phyloP scores from a whole-genome alignment of 73 alveolate genomes.

The Paramecium pentaurelia region DNA sequence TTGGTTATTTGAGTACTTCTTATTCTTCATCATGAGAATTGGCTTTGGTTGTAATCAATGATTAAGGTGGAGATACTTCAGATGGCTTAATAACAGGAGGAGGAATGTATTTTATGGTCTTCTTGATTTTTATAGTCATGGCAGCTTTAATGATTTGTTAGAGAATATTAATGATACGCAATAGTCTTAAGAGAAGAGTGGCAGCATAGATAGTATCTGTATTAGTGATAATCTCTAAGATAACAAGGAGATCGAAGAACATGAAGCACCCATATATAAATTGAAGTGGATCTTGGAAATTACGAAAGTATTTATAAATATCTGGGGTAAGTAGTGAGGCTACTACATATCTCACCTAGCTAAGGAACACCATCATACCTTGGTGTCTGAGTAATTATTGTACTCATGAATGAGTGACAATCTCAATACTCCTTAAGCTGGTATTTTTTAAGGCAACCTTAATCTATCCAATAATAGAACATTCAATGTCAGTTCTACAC shows the following conservation, averaged over 20 bases:
- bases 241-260: background rate
- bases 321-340: conserved; percentile 17
- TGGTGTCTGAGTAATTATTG: conserved; percentile 5
- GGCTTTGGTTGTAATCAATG: background rate
- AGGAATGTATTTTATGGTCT: background rate
- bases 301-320: background rate
- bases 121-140: background rate
- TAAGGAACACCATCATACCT: background rate
- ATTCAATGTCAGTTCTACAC: background rate
- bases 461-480: background rate
- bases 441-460: background rate
- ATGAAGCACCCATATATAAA: conserved; percentile 1
- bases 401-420: background rate
- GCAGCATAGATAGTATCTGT: background rate
- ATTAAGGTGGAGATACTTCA: background rate
- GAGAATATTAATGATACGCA: background rate
- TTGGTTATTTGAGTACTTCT: background rate
- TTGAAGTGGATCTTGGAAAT: background rate
- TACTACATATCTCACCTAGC: background rate
- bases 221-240: background rate
- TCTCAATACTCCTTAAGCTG: background rate
- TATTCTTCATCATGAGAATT: background rate
- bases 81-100: background rate
- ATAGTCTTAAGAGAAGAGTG: background rate
- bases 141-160: background rate